phyloP scores from a whole-genome alignment of 331 rosid species.

The Malus hybrid region DNA sequence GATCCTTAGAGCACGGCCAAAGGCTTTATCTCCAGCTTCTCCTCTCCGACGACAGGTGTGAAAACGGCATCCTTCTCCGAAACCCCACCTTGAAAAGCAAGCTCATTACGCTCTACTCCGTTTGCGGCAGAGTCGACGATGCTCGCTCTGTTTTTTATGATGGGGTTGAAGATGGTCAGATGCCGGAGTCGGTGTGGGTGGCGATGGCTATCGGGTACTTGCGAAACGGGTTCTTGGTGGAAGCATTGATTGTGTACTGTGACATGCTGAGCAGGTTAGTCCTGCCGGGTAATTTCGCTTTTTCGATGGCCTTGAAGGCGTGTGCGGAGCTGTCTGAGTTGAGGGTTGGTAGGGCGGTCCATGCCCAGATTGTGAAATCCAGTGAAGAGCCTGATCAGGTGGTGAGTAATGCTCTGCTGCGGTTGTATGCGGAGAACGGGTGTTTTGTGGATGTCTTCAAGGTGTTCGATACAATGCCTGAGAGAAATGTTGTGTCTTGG shows the following conservation, averaged over 20 bases:
- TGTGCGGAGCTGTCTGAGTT: constrained; percentile 23
- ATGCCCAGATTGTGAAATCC: constrained; percentile 42
- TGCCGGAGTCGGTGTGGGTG: constrained; percentile 36
- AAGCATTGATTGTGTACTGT: constrained; percentile 38
- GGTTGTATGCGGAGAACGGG: constrained; percentile 31
- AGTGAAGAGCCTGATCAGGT: constrained; percentile 46
- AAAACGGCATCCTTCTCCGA: constrained; percentile 10
- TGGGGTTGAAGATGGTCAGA: constrained; percentile 1
- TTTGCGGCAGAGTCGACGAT: constrained; percentile 40
- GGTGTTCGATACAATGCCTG: constrained; percentile 52
- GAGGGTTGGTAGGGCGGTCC: constrained; percentile 38
- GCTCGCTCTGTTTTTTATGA: constrained; percentile 34
- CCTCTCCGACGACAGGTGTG: constrained; percentile 5
- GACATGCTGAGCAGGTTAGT: constrained; percentile 33
- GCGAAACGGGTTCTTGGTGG: constrained; percentile 30
- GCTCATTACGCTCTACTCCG: constrained; percentile 56
- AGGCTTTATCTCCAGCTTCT: constrained; percentile 37
- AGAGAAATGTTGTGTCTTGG: constrained; percentile 54
- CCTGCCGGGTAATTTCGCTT: constrained; percentile 41
- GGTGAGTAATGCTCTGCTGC: constrained; percentile 44
- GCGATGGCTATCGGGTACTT: constrained; percentile 56
- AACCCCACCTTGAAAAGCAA: constrained; percentile 44
- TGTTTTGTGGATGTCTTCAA: constrained; percentile 24
- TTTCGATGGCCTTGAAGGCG: constrained; percentile 47
- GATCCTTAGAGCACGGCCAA: constrained; percentile 41